phyloP scores from a whole-genome alignment of 164 flowering plant species.

The Akebia trifoliata region DNA sequence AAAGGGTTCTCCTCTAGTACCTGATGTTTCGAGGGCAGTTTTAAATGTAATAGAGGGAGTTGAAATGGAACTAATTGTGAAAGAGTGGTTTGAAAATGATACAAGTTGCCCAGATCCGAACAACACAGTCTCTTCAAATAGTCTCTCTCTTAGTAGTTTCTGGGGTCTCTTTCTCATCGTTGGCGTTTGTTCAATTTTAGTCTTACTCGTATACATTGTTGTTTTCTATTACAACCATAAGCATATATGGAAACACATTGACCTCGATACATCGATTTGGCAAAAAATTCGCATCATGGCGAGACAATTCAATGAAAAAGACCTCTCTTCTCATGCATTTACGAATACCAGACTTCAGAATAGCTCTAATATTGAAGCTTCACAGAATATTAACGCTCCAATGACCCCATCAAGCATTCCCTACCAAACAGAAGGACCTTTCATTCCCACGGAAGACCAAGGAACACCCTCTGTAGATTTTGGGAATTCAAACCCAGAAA shows the following conservation, averaged over 20 bases:
- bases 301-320: neutral
- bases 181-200: constrained; percentile 6
- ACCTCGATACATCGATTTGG: neutral
- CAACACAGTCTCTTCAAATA: neutral
- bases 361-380: neutral
- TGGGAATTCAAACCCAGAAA: too few species aligned
- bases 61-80: constrained; percentile 3
- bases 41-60: constrained; percentile 14
- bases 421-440: neutral
- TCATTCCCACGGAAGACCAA: too few species aligned
- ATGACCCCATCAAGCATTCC: neutral
- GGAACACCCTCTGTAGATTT: too few species aligned
- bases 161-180: constrained; percentile 16
- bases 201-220: constrained; percentile 2
- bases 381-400: neutral
- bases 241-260: neutral
- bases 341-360: neutral
- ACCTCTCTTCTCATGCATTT: neutral
- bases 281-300: too few species aligned
- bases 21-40: constrained; percentile 22
- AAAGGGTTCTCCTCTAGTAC: constrained; percentile 22
- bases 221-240: neutral
- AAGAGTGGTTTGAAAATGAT: neutral
- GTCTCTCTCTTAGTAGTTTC: constrained; percentile 10
- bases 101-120: neutral